These are phyloP conservation scores for Entomortierella chlamydospora DNA, from an alignment of 192 early-diverging fungal genomes.

Conservation along the genomic window DNA sequence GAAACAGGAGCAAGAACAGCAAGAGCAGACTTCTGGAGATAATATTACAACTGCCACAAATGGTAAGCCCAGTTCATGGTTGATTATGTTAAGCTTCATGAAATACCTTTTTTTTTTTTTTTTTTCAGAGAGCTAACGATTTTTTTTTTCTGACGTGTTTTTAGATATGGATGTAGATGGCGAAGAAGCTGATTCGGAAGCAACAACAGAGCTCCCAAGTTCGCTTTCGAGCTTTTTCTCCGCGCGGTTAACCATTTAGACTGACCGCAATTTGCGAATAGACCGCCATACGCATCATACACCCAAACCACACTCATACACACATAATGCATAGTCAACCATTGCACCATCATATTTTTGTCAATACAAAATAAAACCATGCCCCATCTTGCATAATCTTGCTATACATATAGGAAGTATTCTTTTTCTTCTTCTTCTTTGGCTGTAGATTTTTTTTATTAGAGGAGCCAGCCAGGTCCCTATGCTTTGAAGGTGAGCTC, in stretches of 20 bases:
- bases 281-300: not conserved
- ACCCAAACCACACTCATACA: not conserved
- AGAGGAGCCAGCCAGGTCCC: no score
- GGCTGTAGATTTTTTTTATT: no score
- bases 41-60: not conserved
- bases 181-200: constrained; percentile 5
- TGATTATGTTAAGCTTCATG: no score
- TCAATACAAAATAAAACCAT: not conserved
- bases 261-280: no score
- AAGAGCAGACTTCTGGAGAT: not conserved
- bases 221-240: constrained; percentile 41
- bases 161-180: constrained; percentile 44
- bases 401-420: not conserved
- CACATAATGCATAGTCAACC: not conserved
- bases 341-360: not conserved
- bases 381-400: not conserved
- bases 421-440: no score
- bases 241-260: constrained; percentile 40
- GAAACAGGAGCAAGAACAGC: constrained; percentile 22
- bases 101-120: constrained; percentile 2
- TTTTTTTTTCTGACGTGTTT: not conserved
- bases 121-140: not conserved
- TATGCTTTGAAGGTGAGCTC: constrained; percentile 61
- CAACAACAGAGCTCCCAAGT: constrained; percentile 19
- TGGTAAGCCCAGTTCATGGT: no score